phyloP scores from a whole-genome alignment of 495 filamentous ascomycete species.

The Astrothelium macrocarpum region DNA sequence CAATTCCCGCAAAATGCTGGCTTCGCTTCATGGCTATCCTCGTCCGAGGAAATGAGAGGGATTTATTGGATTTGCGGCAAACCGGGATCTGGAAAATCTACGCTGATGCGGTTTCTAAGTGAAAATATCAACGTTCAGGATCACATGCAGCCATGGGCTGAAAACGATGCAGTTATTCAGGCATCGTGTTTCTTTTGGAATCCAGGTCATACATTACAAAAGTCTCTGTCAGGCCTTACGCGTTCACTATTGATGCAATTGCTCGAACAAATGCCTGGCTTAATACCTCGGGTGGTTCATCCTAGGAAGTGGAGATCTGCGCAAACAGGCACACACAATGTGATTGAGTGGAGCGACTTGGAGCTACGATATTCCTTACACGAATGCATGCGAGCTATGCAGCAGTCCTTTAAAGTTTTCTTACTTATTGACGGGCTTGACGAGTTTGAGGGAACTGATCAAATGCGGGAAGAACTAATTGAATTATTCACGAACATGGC shows the following conservation, averaged over 20 bases:
- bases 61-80: constrained; percentile 5
- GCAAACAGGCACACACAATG: neutral
- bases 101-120: neutral
- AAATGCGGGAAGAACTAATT: neutral
- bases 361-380: neutral
- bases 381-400: neutral
- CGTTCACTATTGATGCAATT: constrained; percentile 3
- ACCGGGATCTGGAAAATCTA: constrained; percentile 3
- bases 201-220: neutral
- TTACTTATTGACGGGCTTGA: neutral
- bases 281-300: neutral
- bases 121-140: constrained; percentile 6
- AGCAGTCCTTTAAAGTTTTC: neutral
- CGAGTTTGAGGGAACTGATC: neutral
- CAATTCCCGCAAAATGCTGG: neutral
- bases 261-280: constrained; percentile 3
- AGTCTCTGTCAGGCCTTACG: neutral
- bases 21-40: neutral
- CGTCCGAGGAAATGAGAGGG: neutral
- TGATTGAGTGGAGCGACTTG: neutral
- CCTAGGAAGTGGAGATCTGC: neutral
- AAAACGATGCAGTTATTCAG: neutral
- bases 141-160: constrained; percentile 5
- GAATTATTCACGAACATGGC: neutral
- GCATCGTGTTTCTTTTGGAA: constrained; percentile 2